Evolutionary conservation across 1,284 basidiomycete species (phyloP).

Genomic region (Cutaneotrichosporon sp.): DNA sequence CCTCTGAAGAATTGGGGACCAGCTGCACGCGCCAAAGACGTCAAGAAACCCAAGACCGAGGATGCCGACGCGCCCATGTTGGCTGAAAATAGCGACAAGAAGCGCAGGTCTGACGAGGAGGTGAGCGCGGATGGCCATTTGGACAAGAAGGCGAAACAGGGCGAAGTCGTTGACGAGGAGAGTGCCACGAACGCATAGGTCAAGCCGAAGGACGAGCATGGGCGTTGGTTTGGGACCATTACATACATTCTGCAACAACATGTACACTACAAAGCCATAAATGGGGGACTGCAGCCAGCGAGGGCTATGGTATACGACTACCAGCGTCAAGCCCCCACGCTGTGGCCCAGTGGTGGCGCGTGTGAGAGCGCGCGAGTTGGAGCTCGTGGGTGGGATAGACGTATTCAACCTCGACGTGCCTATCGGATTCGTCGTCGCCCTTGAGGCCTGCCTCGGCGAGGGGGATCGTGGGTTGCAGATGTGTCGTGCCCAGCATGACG

Average conservation of each 20-base stretch:
- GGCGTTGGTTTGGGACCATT: not conserved
- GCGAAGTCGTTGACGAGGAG: constrained; percentile 17
- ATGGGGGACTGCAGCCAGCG: no score
- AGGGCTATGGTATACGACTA: not conserved
- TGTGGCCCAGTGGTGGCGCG: not conserved
- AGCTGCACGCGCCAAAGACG: constrained; percentile 26
- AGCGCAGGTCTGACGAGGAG: constrained; percentile 9
- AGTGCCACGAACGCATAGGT: constrained; percentile 17
- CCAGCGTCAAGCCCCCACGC: constrained; percentile 4
- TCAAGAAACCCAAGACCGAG: constrained; percentile 12
- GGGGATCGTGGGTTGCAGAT: not conserved
- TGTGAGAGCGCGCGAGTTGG: not conserved
- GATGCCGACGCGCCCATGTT: constrained; percentile 14
- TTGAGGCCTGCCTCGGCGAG: not conserved
- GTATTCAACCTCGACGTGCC: not conserved
- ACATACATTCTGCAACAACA: constrained; percentile 5
- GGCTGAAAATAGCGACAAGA: constrained; percentile 7
- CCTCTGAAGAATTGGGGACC: constrained; percentile 92
- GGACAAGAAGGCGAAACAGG: constrained; percentile 8
- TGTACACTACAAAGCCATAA: constrained; percentile 2
- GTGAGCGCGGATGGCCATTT: not conserved
- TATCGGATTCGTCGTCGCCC: not conserved
- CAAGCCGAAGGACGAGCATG: not conserved
- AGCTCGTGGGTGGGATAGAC: constrained; percentile 2
- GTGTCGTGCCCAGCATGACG: constrained; percentile 14